Base-by-base conservation (phyloP, 768 basidiomycete species). In the Mycena alexandri region DNA sequence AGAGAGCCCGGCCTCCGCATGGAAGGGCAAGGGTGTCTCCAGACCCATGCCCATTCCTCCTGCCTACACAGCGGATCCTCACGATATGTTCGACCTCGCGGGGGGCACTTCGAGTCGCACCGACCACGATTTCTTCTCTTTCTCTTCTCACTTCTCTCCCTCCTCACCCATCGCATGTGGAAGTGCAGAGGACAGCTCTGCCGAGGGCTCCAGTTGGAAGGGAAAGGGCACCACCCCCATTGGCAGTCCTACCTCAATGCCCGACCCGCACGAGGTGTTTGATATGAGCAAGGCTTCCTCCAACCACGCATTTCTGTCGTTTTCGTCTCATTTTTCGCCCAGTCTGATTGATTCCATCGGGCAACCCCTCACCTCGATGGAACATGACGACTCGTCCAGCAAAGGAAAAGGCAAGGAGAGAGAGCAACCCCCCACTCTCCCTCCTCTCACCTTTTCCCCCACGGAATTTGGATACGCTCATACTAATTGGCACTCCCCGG, bases 371-470 rank as follows among this genome's bases (percentile, higher is more conserved):
- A 55, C 46, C 63, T 68, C 62, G 63, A 59, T 52, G 54, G 70
- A 44, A 52, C 56, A 64, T 38, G 60, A 57, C 41, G 63, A 64
- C 60, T 44, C 58, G 25, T 41, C 44, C 14, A 73, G 78, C 63
- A 86, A 86, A 74, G 86, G 84, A 33, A 93, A 90, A 79, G 88
- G 84, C 72, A 91, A 86, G 78, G 89, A 82, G 59, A 78, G 75
- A 71, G 80, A 82, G 74, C 65, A 75, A 38, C 86, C 90, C 51
- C 89, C 91, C 64, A 82, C 82, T 75, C 83, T 92, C 67, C 90
- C 92, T 65, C 90, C 91, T 68, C 81, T 92, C 65, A 79, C 84
- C 36, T 89, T 93, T 73, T 82, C 86, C 56, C 81, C 86, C 34
- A 80, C 90, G 42, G 82, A 83, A 62, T 81, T 91, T 68, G 79